A percentile compares a stretch with the other conserved stretches of the same genome.
These are phyloP conservation scores for Geosmithia flava DNA, from an alignment of 2,329 filamentous ascomycete species.

Conservation along the genomic window DNA sequence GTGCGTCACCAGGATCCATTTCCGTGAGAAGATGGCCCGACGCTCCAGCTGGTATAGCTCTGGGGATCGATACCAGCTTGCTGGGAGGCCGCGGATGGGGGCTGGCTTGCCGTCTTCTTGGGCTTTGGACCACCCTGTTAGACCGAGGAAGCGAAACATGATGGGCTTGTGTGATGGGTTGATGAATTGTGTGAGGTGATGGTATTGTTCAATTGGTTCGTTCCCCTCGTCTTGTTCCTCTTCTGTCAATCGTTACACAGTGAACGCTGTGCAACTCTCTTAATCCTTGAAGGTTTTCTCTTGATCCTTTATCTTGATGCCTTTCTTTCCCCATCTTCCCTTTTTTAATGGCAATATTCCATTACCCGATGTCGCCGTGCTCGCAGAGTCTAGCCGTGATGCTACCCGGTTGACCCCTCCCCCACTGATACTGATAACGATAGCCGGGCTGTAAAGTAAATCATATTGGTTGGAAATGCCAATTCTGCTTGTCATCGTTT, in stretches of 20 bases:
- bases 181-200: too few species aligned
- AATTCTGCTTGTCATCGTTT: background rate
- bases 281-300: too few species aligned
- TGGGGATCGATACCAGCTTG: constrained; percentile 16
- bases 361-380: background rate
- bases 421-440: background rate
- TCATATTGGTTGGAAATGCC: background rate
- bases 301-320: too few species aligned
- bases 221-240: too few species aligned
- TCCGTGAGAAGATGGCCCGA: constrained; percentile 36
- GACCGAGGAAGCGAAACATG: background rate
- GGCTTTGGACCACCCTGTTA: background rate
- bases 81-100: constrained; percentile 7
- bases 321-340: background rate
- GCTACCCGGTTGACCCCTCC: background rate
- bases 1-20: constrained; percentile 26
- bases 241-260: too few species aligned
- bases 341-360: background rate
- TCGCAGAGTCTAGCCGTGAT: background rate
- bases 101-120: background rate
- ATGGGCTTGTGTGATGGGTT: background rate
- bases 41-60: constrained; percentile 38
- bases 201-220: too few species aligned
- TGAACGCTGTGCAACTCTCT: too few species aligned
- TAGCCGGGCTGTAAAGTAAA: background rate